Evolutionary conservation across 345 rosid species (phyloP), one percentile per base, ranked within the genome.

Genomic region (Gossypium sturtianum): DNA sequence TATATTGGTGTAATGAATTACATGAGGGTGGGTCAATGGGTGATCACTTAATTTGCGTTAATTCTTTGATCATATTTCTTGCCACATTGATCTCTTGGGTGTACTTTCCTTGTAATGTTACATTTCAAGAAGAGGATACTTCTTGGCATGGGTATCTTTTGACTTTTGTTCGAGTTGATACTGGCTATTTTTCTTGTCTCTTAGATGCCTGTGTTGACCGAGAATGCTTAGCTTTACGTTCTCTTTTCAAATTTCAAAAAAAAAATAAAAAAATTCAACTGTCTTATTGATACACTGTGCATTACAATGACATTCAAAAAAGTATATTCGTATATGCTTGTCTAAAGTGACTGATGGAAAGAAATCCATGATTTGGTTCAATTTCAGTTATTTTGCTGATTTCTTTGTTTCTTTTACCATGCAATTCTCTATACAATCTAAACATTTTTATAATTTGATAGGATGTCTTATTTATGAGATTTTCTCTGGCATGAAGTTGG

Each of bases 401-500:
- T 66, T 41, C 2, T 19, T 20, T 66, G 25, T 44, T 9, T 23
- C 8, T 9, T 49, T 49, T 29, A 53, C n/a, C n/a, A 59, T 59
- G n/a, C 47, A 66, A 45, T 58, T 60, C 23, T 16, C 41, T 45
- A 4, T 15, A n/a, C 2, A 41, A 47, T 49, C 12, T 74, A 62
- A 64, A 74, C 19, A 16, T 66, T 53, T 12, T 51, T 65, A 65
- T 71, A 77, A 67, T 62, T 76, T 54, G 76, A 67, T 76, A 95
- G 99, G 99, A 49, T 95, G 99, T 83, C 89, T 95, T 71, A 93
- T 95, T 66, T 81, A 93, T 86, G 99, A 95, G 82, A 90, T 93
- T 77, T 95, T 95, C 84, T 90, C 99, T 82, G 87, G 90, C 57
- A 66, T 76, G 76, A 93, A 86, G 87, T 86, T 95, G 82, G 89